Evolutionary conservation across 139 green algal genomes (phyloP).

Genomic region (Haematococcus sp.): DNA sequence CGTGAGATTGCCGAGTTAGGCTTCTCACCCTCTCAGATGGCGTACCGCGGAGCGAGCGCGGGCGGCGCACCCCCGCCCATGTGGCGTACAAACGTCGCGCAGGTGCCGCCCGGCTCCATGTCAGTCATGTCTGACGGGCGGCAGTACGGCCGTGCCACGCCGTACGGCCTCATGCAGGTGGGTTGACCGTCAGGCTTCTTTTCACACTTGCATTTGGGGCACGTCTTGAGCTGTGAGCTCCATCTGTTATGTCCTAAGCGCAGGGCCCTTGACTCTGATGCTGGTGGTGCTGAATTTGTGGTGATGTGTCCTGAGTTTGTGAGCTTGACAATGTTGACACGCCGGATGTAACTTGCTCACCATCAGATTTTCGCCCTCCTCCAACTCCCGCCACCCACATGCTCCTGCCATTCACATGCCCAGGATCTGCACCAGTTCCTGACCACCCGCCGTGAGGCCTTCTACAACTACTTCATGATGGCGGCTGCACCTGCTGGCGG

Average conservation of each 20-base stretch:
- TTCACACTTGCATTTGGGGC: neutral
- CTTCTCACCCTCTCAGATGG: neutral
- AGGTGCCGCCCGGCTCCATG: neutral
- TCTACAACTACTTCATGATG: conserved; percentile 22
- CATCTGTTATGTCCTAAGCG: no score
- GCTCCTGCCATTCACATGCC: no score
- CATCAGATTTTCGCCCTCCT: no score
- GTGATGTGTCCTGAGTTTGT: no score
- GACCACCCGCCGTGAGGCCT: neutral
- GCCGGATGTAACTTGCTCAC: no score
- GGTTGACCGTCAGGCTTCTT: no score
- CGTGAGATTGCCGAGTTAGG: conserved; percentile 1
- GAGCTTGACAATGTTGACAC: no score
- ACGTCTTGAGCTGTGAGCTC: neutral
- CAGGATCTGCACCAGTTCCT: conserved; percentile 3
- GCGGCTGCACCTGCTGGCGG: neutral
- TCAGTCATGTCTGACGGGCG: conserved; percentile 8
- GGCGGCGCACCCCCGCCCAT: neutral
- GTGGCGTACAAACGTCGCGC: conserved; percentile 6
- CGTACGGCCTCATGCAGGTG: conserved; percentile 13
- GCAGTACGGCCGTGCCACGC: conserved; percentile 1
- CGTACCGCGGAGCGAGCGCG: neutral
- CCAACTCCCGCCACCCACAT: no score
- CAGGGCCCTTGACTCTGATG: no score
- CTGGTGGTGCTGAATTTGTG: no score